Percentiles rank a stretch among this genome's conserved stretches.
Evolutionary conservation across 139 green algal genomes (phyloP).

Genomic region (Chlamydomonas schloesseri): DNA sequence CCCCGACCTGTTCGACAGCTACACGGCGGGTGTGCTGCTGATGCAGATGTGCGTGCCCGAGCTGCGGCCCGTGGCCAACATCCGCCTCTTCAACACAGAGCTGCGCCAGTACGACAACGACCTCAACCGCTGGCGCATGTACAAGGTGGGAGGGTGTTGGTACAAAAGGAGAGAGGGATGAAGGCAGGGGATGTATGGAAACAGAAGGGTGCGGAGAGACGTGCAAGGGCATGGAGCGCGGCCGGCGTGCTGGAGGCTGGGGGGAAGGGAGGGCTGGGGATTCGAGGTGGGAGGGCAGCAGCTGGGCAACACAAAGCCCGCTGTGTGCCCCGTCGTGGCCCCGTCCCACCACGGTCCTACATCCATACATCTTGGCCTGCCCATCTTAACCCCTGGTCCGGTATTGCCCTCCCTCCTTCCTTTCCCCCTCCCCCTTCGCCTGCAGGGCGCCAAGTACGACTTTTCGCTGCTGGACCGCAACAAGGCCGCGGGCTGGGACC

Average conservation of each 20-base stretch:
- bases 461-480: slow-evolving; percentile 84
- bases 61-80: slow-evolving; percentile 69
- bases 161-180: background rate
- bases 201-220: no score
- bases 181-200: no score
- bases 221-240: no score
- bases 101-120: slow-evolving; percentile 69
- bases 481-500: slow-evolving; percentile 83
- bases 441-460: slow-evolving; percentile 60
- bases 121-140: slow-evolving; percentile 54
- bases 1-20: slow-evolving; percentile 93
- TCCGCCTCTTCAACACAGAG: slow-evolving; percentile 70
- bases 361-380: no score
- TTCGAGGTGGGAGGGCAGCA: no score
- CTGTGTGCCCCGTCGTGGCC: no score
- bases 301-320: no score
- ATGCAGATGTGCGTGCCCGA: slow-evolving; percentile 84
- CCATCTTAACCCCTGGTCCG: no score
- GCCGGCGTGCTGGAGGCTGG: no score
- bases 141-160: slow-evolving; percentile 17
- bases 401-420: background rate
- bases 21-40: slow-evolving; percentile 79
- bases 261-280: no score
- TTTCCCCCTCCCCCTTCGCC: background rate
- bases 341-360: no score